phyloP scores from a whole-genome alignment of 108 stramenopile species.

The Pelagomonas calceolata region DNA sequence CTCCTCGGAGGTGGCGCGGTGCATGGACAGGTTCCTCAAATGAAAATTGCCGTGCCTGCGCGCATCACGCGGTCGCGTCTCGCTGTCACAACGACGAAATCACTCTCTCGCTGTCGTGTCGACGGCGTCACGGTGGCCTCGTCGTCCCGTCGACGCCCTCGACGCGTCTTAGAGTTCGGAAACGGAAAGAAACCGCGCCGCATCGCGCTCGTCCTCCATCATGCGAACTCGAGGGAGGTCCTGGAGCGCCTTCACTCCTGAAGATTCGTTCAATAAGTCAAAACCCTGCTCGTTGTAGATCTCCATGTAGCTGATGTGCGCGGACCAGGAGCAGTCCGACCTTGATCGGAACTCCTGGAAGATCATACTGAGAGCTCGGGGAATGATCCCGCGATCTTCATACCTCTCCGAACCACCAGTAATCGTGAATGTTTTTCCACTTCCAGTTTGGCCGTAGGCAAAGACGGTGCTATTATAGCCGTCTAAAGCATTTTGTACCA shows the following conservation, averaged over 20 bases:
- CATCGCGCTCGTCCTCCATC: too few species aligned
- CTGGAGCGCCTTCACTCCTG: too few species aligned
- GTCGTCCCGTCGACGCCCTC: too few species aligned
- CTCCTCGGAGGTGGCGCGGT: conserved; percentile 27
- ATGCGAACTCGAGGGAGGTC: too few species aligned
- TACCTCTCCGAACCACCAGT: conserved; percentile 24
- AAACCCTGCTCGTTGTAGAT: conserved; percentile 46
- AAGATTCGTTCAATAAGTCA: conserved; percentile 35
- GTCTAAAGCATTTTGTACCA: conserved; percentile 25
- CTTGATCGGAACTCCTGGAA: conserved; percentile 9
- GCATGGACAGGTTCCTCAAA: conserved; percentile 41
- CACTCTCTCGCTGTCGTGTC: too few species aligned
- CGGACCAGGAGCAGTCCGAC: too few species aligned
- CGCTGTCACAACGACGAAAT: too few species aligned
- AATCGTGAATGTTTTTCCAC: conserved; percentile 48
- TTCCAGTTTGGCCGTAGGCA: conserved; percentile 46
- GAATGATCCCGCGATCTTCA: conserved; percentile 21
- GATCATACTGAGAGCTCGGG: conserved; percentile 21
- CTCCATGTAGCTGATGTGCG: conserved; percentile 31
- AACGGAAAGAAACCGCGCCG: too few species aligned
- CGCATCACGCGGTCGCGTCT: too few species aligned
- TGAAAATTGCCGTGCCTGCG: conserved; percentile 26
- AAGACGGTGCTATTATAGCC: conserved; percentile 43
- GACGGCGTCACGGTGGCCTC: too few species aligned
- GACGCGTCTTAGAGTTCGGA: too few species aligned